Conservation (phyloP, 768 basidiomycete species). For the Termitomyces sp. region DNA sequence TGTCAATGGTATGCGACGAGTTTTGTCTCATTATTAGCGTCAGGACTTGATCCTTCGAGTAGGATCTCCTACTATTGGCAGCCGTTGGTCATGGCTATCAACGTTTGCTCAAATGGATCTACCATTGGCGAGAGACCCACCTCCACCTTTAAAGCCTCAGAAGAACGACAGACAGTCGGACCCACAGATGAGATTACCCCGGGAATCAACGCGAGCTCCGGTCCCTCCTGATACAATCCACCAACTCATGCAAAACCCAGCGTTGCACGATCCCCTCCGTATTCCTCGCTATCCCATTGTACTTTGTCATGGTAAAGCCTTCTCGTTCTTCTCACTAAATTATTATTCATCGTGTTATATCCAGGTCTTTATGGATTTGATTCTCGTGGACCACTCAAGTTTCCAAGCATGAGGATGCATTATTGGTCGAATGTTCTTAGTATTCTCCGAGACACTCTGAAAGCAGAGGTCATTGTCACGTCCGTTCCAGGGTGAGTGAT, state of each 20-base stretch:
- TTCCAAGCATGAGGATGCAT: conserved; percentile 82
- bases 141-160: conserved; percentile 14
- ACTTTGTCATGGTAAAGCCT: conserved; percentile 83
- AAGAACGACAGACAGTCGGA: conserved; percentile 6
- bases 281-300: conserved; percentile 88
- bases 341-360: conserved; percentile 5
- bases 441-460: conserved; percentile 74
- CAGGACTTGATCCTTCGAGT: not conserved
- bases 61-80: conserved; percentile 10
- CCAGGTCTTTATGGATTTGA: conserved; percentile 94
- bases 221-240: conserved; percentile 52
- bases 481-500: conserved; percentile 83
- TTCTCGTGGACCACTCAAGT: conserved; percentile 76
- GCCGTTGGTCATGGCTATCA: conserved; percentile 26
- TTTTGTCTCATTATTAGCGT: not conserved
- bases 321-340: not conserved
- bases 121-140: conserved; percentile 15
- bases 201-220: conserved; percentile 19
- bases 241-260: conserved; percentile 70
- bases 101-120: conserved; percentile 15
- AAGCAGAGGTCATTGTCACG: conserved; percentile 94
- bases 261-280: conserved; percentile 73
- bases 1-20: conserved; percentile 1
- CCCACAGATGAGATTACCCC: conserved; percentile 10
- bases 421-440: conserved; percentile 92